Base-by-base conservation (phyloP, 192 early-diverging fungal genomes). In the Coemansia sp. region DNA sequence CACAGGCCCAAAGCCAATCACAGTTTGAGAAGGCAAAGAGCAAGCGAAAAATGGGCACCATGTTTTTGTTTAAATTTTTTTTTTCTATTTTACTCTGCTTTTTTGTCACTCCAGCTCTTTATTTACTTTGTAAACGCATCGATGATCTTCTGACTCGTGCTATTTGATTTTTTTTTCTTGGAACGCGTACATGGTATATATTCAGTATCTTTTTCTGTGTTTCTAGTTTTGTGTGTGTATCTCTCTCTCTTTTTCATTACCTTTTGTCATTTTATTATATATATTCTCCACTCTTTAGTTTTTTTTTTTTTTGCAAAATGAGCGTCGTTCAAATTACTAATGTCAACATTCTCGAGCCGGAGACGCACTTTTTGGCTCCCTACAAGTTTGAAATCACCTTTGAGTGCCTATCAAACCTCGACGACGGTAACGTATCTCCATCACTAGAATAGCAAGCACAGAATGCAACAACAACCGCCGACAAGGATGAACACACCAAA, bases 371-470 rank as follows among this genome's bases (percentile, higher is more conserved):
- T 62, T 71, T 81, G 50, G 83, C 80, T 40, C 83, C 84, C 10
- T 96, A 94, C 71, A 77, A 86, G 57, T 90, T 99, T 59, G 93
- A 97, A 72, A 95, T 99, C 38, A 99, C 93, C 7, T 96, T 99
- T 67, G 96, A 99, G 62, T 94, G 94, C 70, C 82, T 92, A 36
- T 80, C 87, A 10, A 81, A 83, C 48, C 79, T 99, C 4, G 58
- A 87, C 52, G 89, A 93, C 64, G 94, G 92, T 94, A 69, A 42
- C 24, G 1, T 30, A 30, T 41, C 9, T n/a, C n/a, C n/a, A n/a
- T n/a, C n/a, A n/a, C n/a, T n/a, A n/a, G n/a, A n/a, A n/a, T n/a
- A n/a, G n/a, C n/a, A n/a, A n/a, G n/a, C n/a, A n/a, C n/a, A n/a
- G n/a, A n/a, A n/a, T n/a, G n/a, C n/a, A n/a, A n/a, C n/a, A n/a